Conservation (phyloP, 2,329 filamentous ascomycete genomes). For the Elsinoe fawcettii region DNA sequence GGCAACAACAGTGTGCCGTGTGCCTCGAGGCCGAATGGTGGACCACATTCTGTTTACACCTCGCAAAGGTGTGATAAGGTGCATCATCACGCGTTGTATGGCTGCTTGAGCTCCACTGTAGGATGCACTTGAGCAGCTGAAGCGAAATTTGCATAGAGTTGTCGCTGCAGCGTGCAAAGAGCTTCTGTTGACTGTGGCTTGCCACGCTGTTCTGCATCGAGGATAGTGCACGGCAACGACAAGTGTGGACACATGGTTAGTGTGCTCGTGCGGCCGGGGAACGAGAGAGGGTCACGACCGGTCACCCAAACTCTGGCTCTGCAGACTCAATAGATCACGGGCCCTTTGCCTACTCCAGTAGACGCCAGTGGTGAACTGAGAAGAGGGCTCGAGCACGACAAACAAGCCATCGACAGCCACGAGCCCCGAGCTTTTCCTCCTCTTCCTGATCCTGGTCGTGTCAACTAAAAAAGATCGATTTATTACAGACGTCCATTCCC, state of each 20-base stretch:
- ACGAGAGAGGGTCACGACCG: background rate
- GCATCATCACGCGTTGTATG: background rate
- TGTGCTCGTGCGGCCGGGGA: conserved; percentile 7
- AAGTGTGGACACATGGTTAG: background rate
- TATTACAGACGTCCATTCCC: conserved; percentile 1
- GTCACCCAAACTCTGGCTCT: background rate
- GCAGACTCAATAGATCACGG: conserved; percentile 11
- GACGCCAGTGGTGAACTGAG: background rate
- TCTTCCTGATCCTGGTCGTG: conserved; percentile 5
- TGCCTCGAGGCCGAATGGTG: background rate
- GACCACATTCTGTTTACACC: background rate
- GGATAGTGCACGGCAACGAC: background rate
- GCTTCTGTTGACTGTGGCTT: background rate
- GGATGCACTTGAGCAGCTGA: conserved; percentile 13
- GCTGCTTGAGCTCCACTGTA: conserved; percentile 2
- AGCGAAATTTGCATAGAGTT: conserved; percentile 11
- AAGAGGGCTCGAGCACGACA: background rate
- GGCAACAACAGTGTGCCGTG: background rate
- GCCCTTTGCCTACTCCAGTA: conserved; percentile 5
- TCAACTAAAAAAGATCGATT: background rate
- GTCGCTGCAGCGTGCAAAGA: background rate
- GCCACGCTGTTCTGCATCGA: background rate
- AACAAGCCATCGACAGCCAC: conserved; percentile 12
- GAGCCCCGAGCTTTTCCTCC: background rate
- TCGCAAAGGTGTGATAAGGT: background rate